Evolutionary conservation across 148 eudicot species (phyloP), one percentile per base, ranked within the genome.

Genomic region (Mesembryanthemum crystallinum): DNA sequence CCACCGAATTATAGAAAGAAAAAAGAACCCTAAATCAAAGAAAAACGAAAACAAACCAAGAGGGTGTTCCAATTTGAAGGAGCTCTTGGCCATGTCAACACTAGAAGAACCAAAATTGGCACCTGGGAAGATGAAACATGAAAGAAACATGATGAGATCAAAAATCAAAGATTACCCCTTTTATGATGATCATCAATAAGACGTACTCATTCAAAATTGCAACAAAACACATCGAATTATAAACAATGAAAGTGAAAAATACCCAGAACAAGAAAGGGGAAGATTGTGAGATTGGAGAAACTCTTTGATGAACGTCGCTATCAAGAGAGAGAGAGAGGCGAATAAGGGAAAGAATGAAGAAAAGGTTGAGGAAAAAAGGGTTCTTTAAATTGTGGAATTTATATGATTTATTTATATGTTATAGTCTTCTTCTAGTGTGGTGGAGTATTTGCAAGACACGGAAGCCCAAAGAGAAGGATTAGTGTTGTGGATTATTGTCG

Each of bases 51-150:
- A 72, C 72, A 23, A 71, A 84, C 87, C 87, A 72, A 79, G 71
- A n/a, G 87, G 82, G 71, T 81, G 75, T 24, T 81, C 82, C 45
- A 77, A 59, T 77, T 82, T 84, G 77, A 84, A 84, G 54, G 82
- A 69, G 69, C 76, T 82, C 64, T 73, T 84, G 39, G 85, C 85
- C 61, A 57, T 57, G 61, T 23, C 61, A 57, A 23, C 61, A n/a
- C 11, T 57, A n/a, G 1, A 23, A 57, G 27, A 21, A 57, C 5
- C 61, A 57, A n/a, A 57, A 57, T n/a, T 57, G 8, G 11, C 2
- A 57, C n/a, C 61, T 57, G 61, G 24, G n/a, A 23, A 57, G 61
- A 57, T 57, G 61, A 57, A 21, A 21, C 27, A 57, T 7, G 27
- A n/a, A 57, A 23, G 58, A 54, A 54, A 54, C 58, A 54, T 54